These are phyloP conservation scores for Phialemoniopsis sp. DNA, from an alignment of 2,329 filamentous ascomycete species.

Conservation along the genomic window DNA sequence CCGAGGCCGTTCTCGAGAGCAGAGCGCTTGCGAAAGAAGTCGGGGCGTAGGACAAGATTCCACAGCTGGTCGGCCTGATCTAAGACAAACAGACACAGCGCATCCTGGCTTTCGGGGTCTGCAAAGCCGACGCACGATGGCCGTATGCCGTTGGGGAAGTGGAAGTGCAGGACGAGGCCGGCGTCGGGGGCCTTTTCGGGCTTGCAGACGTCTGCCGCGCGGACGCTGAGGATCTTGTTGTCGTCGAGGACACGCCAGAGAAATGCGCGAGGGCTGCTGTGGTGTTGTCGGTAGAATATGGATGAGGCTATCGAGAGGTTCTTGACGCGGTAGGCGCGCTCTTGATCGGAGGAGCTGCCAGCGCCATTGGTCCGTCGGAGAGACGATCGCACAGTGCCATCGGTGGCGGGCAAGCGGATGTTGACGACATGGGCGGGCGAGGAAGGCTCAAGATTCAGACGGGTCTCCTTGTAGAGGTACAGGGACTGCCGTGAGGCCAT, in stretches of 20 bases:
- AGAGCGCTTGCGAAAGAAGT: slow-evolving; percentile 70
- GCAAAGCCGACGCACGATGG: slow-evolving; percentile 77
- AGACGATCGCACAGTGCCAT: slow-evolving; percentile 17
- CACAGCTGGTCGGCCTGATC: slow-evolving; percentile 77
- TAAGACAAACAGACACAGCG: slow-evolving; percentile 73
- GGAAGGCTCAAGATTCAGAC: slow-evolving; percentile 74
- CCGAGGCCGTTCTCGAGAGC: slow-evolving; percentile 70
- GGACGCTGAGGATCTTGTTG: slow-evolving; percentile 75
- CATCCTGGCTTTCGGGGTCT: slow-evolving; percentile 74
- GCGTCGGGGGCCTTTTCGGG: slow-evolving; percentile 62
- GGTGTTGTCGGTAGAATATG: slow-evolving; percentile 77
- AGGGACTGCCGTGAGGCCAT: slow-evolving; percentile 62
- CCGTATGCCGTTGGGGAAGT: slow-evolving; percentile 70
- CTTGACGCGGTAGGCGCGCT: slow-evolving; percentile 61
- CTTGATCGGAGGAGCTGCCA: slow-evolving; percentile 60
- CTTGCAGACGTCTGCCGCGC: slow-evolving; percentile 76
- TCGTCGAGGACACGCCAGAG: slow-evolving; percentile 87
- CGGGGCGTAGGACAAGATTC: slow-evolving; percentile 76
- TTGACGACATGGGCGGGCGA: slow-evolving; percentile 66
- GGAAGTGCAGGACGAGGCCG: slow-evolving; percentile 71
- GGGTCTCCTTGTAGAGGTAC: slow-evolving; percentile 81
- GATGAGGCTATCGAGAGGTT: slow-evolving; percentile 76
- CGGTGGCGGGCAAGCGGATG: slow-evolving; percentile 60
- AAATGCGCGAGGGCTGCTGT: slow-evolving; percentile 76
- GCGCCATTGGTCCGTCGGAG: slow-evolving; percentile 26